phyloP scores from a whole-genome alignment of 148 eudicot genomes.

The Salicornia ramosissima region DNA sequence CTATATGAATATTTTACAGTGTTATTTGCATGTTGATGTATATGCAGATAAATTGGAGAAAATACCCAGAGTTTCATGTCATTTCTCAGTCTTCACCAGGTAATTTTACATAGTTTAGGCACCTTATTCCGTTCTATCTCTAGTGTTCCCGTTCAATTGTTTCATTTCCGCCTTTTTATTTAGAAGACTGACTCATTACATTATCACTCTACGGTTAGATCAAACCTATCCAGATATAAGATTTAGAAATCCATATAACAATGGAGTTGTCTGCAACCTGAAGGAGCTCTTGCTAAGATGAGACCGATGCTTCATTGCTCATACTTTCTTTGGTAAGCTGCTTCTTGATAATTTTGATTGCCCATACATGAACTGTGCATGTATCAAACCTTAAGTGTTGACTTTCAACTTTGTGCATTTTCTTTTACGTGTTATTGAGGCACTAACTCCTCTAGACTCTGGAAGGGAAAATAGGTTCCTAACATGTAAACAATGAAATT shows the following conservation, averaged over 20 bases:
- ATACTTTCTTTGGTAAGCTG: neutral
- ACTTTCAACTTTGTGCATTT: neutral
- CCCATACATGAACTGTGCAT: neutral
- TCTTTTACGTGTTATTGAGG: neutral
- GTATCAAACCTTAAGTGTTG: neutral
- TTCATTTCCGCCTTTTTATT: neutral
- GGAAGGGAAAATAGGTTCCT: no score
- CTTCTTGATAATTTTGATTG: no score
- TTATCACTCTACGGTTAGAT: slow-evolving; percentile 28
- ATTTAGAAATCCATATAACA: slow-evolving; percentile 63
- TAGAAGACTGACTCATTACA: neutral
- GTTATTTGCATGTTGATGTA: neutral
- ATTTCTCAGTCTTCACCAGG: slow-evolving; percentile 23
- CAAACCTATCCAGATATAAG: slow-evolving; percentile 23
- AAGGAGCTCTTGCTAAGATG: slow-evolving; percentile 38
- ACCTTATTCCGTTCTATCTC: neutral
- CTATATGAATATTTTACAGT: neutral
- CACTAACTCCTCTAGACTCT: no score
- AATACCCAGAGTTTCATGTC: slow-evolving; percentile 65
- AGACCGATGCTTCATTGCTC: slow-evolving; percentile 8
- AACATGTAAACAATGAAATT: no score
- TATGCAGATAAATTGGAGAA: slow-evolving; percentile 74
- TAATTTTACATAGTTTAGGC: slow-evolving; percentile 8
- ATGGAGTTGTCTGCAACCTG: slow-evolving; percentile 44
- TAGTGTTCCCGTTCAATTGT: neutral